These are phyloP conservation scores for Pichia exigua DNA, from an alignment of 805 yeast species.

Conservation along the genomic window DNA sequence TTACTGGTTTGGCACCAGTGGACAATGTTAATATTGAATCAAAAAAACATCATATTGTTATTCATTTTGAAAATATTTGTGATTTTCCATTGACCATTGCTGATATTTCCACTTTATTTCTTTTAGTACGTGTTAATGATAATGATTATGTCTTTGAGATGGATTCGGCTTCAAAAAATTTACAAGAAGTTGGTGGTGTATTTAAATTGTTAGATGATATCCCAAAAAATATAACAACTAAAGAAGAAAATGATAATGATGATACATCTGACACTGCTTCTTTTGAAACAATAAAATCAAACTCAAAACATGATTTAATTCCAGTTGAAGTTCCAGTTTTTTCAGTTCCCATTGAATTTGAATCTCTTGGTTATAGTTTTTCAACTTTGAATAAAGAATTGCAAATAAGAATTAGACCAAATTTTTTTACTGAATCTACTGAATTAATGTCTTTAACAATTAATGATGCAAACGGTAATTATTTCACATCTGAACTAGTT, in stretches of 20 bases:
- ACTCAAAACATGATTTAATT: neutral
- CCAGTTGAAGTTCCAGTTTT: neutral
- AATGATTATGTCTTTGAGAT: neutral
- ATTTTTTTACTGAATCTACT: neutral
- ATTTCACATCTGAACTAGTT: constrained; percentile 1
- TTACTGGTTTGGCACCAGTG: neutral
- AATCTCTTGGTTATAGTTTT: neutral
- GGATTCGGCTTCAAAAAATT: neutral
- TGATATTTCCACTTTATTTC: neutral
- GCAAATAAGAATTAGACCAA: constrained; percentile 1
- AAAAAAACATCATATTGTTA: neutral
- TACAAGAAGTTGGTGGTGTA: neutral
- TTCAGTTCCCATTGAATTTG: neutral
- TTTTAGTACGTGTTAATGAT: neutral
- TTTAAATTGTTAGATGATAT: neutral
- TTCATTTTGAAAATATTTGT: neutral
- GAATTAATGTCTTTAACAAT: neutral
- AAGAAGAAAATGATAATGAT: neutral
- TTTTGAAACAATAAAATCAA: neutral
- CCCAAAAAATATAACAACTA: neutral
- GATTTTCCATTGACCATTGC: neutral
- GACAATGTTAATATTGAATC: neutral
- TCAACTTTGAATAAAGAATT: neutral
- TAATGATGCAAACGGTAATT: neutral
- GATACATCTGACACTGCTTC: neutral